phyloP scores from a whole-genome alignment of 495 filamentous ascomycete species.

The Massariosphaeria phaeospora region DNA sequence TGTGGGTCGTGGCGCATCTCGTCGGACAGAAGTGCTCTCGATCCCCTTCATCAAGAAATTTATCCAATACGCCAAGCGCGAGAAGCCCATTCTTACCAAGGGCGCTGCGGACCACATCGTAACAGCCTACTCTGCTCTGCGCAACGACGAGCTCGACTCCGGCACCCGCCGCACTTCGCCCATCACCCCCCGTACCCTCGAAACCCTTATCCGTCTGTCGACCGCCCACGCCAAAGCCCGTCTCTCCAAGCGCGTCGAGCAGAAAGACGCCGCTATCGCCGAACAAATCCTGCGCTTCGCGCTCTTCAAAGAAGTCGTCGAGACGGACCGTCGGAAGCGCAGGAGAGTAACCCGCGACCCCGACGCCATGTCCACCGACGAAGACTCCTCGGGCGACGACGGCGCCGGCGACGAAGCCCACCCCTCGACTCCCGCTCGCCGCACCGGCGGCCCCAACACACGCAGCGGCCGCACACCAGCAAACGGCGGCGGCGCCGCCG shows the following conservation, averaged over 20 bases:
- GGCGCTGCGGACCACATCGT: constrained; percentile 90
- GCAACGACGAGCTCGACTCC: constrained; percentile 92
- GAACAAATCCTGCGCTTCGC: constrained; percentile 91
- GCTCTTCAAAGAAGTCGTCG: constrained; percentile 94
- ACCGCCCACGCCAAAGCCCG: constrained; percentile 94
- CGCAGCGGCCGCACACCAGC: constrained; percentile 33
- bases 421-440: constrained; percentile 37
- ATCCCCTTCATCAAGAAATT: constrained; percentile 99
- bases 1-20: constrained; percentile 62
- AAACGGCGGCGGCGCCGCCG: constrained; percentile 33
- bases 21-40: constrained; percentile 84
- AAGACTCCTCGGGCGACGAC: constrained; percentile 39
- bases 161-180: constrained; percentile 90
- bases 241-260: constrained; percentile 86
- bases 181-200: constrained; percentile 94
- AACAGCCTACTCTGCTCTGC: constrained; percentile 83
- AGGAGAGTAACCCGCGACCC: constrained; percentile 47
- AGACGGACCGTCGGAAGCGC: constrained; percentile 75
- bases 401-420: constrained; percentile 48
- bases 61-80: constrained; percentile 93
- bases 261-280: constrained; percentile 81
- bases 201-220: constrained; percentile 94
- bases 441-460: constrained; percentile 48
- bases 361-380: constrained; percentile 40
- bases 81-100: constrained; percentile 88